Conservation (phyloP, 108 stramenopile species). For the Fistulifera solaris region DNA sequence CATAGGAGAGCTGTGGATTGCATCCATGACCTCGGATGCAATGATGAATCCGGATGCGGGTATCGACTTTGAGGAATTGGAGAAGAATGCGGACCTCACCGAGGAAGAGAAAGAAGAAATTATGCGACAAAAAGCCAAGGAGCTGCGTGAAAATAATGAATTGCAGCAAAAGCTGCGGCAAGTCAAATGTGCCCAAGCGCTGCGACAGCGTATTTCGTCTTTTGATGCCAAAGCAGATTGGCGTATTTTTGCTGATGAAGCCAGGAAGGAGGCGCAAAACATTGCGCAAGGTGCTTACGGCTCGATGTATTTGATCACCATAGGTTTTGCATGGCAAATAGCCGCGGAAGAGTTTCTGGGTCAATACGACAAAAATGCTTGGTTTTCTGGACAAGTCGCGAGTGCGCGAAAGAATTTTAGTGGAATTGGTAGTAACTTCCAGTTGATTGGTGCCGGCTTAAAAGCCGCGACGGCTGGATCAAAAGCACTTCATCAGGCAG, state of each 20-base stretch:
- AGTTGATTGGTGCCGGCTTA: constrained; percentile 63
- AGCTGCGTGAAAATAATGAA: constrained; percentile 18
- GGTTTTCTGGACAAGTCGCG: constrained; percentile 60
- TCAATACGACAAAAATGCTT: not conserved
- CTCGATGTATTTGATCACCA: constrained; percentile 58
- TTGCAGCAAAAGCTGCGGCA: constrained; percentile 67
- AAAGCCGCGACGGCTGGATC: constrained; percentile 59
- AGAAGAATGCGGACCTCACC: not conserved
- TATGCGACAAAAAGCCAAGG: not conserved
- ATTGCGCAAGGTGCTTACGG: constrained; percentile 72
- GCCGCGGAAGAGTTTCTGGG: constrained; percentile 71
- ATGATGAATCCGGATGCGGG: constrained; percentile 23
- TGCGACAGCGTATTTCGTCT: constrained; percentile 45
- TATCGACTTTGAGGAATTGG: not conserved
- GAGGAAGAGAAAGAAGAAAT: not conserved
- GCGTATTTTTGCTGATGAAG: not conserved
- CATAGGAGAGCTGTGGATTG: constrained; percentile 83
- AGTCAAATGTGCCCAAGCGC: constrained; percentile 56
- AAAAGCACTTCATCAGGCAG: constrained; percentile 69
- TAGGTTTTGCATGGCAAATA: constrained; percentile 67
- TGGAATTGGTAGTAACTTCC: constrained; percentile 40
- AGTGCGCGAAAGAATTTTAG: constrained; percentile 40
- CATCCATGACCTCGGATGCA: constrained; percentile 57
- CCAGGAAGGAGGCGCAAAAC: constrained; percentile 58
- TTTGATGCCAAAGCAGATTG: constrained; percentile 24